Evolutionary conservation across 2,329 filamentous ascomycete species (phyloP).

Genomic region (Bertia moriformis): DNA sequence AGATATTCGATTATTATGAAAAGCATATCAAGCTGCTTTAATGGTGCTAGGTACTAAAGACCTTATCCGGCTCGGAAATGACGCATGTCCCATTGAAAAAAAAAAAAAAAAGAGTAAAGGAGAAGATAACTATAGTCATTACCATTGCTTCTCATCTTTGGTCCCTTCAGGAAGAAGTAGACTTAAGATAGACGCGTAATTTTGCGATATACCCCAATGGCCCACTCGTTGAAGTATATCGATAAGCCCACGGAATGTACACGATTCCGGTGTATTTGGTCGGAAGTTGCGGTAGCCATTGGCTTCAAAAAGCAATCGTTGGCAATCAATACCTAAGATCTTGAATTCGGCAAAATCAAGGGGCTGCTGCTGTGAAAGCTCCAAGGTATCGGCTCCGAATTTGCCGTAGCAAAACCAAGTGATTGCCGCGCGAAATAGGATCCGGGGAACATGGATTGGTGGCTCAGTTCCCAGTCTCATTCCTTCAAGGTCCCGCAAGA

Average conservation of each 20-base stretch:
- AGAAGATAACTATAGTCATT: too few species aligned
- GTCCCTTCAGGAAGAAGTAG: too few species aligned
- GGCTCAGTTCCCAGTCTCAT: background rate
- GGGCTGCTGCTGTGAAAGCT: background rate
- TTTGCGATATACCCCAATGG: background rate
- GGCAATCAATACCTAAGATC: background rate
- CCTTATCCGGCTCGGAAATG: too few species aligned
- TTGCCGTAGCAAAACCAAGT: background rate
- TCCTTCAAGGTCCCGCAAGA: background rate
- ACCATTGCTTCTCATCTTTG: too few species aligned
- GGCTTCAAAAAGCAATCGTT: background rate
- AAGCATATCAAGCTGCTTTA: too few species aligned
- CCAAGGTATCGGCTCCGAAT: background rate
- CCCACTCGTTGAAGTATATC: background rate
- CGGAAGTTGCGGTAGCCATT: background rate
- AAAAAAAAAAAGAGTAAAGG: too few species aligned
- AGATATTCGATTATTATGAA: too few species aligned
- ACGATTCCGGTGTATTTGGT: background rate
- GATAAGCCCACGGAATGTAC: background rate
- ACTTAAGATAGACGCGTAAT: background rate
- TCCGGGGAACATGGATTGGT: background rate
- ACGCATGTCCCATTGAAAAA: too few species aligned
- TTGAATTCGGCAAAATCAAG: background rate
- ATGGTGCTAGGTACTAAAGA: too few species aligned
- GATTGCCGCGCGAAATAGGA: background rate